phyloP scores from a whole-genome alignment of 345 rosid genomes.

The Cardiospermum halicacabum region DNA sequence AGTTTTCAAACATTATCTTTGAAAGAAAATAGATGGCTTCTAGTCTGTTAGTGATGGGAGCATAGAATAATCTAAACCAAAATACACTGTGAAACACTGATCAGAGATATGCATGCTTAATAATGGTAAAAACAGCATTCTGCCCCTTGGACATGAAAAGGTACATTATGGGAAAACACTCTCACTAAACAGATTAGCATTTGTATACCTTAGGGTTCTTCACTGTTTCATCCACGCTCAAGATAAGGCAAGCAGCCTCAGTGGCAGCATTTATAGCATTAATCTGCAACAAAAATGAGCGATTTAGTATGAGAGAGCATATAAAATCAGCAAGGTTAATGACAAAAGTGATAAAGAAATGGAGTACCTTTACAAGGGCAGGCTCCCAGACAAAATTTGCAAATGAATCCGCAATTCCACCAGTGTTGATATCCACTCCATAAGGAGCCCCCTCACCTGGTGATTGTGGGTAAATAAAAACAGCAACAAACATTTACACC shows the following conservation, averaged over 20 bases:
- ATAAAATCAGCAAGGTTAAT: neutral
- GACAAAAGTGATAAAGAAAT: neutral
- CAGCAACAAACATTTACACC: neutral
- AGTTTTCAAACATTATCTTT: neutral
- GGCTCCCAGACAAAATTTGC: conserved; percentile 99
- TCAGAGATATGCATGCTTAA: neutral
- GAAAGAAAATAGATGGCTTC: neutral
- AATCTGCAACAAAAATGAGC: conserved; percentile 41
- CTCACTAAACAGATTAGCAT: neutral
- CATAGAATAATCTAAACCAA: neutral
- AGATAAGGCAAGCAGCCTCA: conserved; percentile 93
- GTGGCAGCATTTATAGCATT: conserved; percentile 99
- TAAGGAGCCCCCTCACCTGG: conserved; percentile 88
- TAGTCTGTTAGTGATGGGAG: neutral
- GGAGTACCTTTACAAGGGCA: conserved; percentile 79
- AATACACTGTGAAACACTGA: neutral
- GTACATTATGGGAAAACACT: neutral
- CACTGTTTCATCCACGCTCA: conserved; percentile 97
- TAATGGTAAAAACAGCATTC: neutral
- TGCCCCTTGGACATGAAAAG: neutral
- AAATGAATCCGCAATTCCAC: conserved; percentile 94
- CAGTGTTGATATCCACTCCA: conserved; percentile 95
- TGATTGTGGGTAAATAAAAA: neutral
- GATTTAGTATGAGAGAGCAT: neutral
- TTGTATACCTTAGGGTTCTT: conserved; percentile 88